Conservation (phyloP, 2,329 filamentous ascomycete species). For the Calcarisporium arbuscula region DNA sequence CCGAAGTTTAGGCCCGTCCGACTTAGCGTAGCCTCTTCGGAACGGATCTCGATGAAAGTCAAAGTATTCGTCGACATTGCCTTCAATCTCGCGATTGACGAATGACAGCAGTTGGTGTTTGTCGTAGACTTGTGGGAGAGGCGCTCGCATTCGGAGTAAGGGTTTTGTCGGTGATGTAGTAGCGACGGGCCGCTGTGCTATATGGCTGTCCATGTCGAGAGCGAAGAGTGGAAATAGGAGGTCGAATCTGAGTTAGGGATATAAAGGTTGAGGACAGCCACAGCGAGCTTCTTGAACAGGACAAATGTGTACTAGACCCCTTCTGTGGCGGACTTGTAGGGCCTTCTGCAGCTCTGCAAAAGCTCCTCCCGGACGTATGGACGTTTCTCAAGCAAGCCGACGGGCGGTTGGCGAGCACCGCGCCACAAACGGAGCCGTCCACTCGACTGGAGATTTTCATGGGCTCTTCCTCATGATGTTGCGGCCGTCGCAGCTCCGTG, state of each 20-base stretch:
- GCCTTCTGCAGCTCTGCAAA: conserved; percentile 16
- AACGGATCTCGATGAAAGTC: conserved; percentile 47
- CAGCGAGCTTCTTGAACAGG: conserved; percentile 26
- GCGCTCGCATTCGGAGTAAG: conserved; percentile 6
- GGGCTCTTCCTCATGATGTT: conserved; percentile 46
- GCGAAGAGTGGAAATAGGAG: conserved; percentile 8
- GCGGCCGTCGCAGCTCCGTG: conserved; percentile 6
- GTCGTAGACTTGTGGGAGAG: conserved; percentile 13
- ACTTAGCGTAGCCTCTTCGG: conserved; percentile 44
- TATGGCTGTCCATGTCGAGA: conserved; percentile 18
- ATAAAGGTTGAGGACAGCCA: conserved; percentile 38
- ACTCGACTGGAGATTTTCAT: conserved; percentile 56
- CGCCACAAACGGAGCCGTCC: conserved; percentile 53
- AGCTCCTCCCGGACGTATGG: conserved; percentile 16
- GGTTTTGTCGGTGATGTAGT: conserved; percentile 10
- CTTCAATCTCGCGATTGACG: conserved; percentile 43
- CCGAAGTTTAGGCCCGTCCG: conserved; percentile 40
- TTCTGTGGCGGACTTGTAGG: conserved; percentile 11
- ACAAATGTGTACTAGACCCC: conserved; percentile 7
- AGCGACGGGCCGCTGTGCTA: conserved; percentile 18
- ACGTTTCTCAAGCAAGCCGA: conserved; percentile 20
- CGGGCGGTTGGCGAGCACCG: conserved; percentile 43
- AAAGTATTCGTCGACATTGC: conserved; percentile 47
- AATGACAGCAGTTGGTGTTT: conserved; percentile 45
- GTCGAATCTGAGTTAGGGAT: too few relatives aligned